Percentiles rank a stretch among this genome's conserved stretches.
Conservation (phyloP, 2,329 filamentous ascomycete species). For the Colletotrichum falcatum region DNA sequence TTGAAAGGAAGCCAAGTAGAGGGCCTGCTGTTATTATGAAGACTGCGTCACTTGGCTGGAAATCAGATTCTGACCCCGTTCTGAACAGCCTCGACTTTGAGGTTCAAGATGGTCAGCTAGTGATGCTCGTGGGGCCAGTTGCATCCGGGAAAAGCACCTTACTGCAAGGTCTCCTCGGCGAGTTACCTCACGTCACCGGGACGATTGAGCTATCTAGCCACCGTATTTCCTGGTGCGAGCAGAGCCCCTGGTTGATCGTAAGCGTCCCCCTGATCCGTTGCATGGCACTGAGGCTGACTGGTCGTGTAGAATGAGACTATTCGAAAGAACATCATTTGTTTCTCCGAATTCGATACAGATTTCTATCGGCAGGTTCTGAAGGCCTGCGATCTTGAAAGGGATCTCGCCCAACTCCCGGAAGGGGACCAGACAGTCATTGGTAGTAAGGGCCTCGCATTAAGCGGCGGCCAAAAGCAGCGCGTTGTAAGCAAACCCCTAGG, state of each 20-base stretch:
- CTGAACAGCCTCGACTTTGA: slow-evolving; percentile 51
- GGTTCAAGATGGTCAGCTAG: slow-evolving; percentile 49
- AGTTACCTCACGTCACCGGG: slow-evolving; percentile 45
- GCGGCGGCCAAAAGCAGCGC: slow-evolving; percentile 60
- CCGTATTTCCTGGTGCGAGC: slow-evolving; percentile 49
- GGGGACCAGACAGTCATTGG: slow-evolving; percentile 57
- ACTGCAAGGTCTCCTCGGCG: slow-evolving; percentile 54
- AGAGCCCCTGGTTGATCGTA: slow-evolving; percentile 51
- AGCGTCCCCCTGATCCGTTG: not conserved
- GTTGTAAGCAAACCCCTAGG: slow-evolving; percentile 46
- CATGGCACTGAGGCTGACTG: not conserved
- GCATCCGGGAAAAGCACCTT: slow-evolving; percentile 60
- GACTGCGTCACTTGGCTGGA: slow-evolving; percentile 52
- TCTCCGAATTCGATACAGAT: slow-evolving; percentile 44
- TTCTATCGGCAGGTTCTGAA: slow-evolving; percentile 46
- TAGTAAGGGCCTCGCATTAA: slow-evolving; percentile 58
- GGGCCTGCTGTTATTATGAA: slow-evolving; percentile 39
- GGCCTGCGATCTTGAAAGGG: slow-evolving; percentile 50
- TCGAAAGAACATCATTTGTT: slow-evolving; percentile 51
- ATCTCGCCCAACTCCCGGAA: slow-evolving; percentile 49
- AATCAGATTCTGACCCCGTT: slow-evolving; percentile 43
- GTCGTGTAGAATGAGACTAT: slow-evolving; percentile 48
- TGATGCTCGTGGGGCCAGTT: slow-evolving; percentile 57
- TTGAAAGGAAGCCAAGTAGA: not conserved
- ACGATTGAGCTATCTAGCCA: slow-evolving; percentile 35